Conservation (phyloP, 768 basidiomycete genomes). For the Naganishia kalamii region DNA sequence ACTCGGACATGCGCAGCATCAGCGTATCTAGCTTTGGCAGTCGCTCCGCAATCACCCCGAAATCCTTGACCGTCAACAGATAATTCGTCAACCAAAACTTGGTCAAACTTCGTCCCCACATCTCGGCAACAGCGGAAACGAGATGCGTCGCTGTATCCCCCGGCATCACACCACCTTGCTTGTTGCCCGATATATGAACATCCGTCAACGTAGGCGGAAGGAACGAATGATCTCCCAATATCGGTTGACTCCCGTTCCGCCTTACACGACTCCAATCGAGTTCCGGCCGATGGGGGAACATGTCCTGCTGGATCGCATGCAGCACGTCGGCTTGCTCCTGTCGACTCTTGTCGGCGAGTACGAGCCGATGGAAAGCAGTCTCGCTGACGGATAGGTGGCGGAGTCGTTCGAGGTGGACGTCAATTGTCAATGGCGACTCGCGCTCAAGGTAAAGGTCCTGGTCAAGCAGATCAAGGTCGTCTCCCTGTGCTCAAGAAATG, state of each 20-base stretch:
- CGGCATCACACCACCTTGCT: background rate
- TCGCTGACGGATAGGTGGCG: conserved; percentile 6
- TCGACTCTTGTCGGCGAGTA: conserved; percentile 20
- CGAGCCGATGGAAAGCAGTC: conserved; percentile 11
- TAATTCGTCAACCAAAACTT: conserved; percentile 21
- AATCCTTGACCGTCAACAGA: conserved; percentile 6
- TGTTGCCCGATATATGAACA: conserved; percentile 7
- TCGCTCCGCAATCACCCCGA: conserved; percentile 4
- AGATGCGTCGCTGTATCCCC: conserved; percentile 3
- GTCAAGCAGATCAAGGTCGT: conserved; percentile 12
- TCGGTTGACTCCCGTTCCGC: conserved; percentile 1
- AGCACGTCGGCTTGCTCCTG: conserved; percentile 13
- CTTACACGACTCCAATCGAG: background rate
- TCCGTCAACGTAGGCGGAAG: background rate
- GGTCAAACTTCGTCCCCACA: background rate
- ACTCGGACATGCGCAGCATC: conserved; percentile 18
- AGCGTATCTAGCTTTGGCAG: conserved; percentile 5
- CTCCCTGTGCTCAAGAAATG: background rate
- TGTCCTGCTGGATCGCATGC: background rate
- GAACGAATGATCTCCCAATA: conserved; percentile 2
- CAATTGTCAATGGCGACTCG: conserved; percentile 17
- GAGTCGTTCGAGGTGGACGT: conserved; percentile 2
- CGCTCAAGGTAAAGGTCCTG: conserved; percentile 20
- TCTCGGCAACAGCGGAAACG: background rate
- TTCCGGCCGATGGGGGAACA: background rate